Evolutionary conservation across 257 asterid species (phyloP), one percentile per base, ranked within the genome.

Genomic region (Nicotiana obtusifolia): DNA sequence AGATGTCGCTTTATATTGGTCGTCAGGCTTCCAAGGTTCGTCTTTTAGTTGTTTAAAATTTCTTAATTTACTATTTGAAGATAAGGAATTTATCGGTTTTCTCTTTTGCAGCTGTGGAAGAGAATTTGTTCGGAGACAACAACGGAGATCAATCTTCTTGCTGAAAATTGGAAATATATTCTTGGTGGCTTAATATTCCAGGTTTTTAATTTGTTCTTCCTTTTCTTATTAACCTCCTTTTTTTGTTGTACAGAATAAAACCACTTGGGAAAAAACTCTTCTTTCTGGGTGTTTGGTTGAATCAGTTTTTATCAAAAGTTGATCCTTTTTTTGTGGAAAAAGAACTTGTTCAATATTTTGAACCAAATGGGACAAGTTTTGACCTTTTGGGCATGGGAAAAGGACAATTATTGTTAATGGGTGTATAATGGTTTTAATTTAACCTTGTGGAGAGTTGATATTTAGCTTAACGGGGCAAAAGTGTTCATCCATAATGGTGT

Each of bases 1-100:
- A 81, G 86, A 95, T 95, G 99, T 92, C 97, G 90, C 84, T 92
- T 90, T 91, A 94, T 91, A 91, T 94, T 86, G 90, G 97, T 90
- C 97, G 94, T 85, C 97, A 92, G 91, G 92, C 96, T 89, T 91
- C 97, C 14, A 94, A 93, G 98, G 98, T 94, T 90, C 67, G 89
- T 82, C 82, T 41, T 75, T 83, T 77, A 37, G 33, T 22, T 22
- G 60, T 61, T 11, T 19, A 24, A 22, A 44, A 24, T 14, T 62
- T 24, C 11, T 17, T 41, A 71, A 52, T 20, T 77, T 35, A 69
- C 10, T 68, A 64, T 83, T 19, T 66, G 52, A 24, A 66, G 52
- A 66, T 66, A 17, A 31, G 75, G 33, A 37, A 14, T 13, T 35
- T 78, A 13, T 20, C 37, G 35, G 30, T 20, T 54, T 56, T 64